A percentile compares a stretch with the other conserved stretches of the same genome.
Evolutionary conservation across 2,329 filamentous ascomycete species (phyloP).

Genomic region (Amphichorda felina): DNA sequence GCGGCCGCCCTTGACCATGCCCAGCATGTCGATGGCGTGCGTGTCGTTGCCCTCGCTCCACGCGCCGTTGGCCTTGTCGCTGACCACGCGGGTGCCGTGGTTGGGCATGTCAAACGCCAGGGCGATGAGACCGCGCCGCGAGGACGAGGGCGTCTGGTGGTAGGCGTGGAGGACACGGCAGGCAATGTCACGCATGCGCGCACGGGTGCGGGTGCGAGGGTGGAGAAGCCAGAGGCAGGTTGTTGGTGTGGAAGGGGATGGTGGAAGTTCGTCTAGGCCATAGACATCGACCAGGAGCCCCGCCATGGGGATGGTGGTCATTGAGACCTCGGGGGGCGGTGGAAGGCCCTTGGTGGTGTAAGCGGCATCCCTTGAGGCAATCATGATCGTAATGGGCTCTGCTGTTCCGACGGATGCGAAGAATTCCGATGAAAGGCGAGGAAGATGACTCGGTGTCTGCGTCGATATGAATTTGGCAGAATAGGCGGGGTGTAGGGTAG

Average conservation of each 20-base stretch:
- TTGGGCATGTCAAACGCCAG: slow-evolving; percentile 88
- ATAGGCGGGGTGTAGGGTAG: too few species aligned
- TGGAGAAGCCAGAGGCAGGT: slow-evolving; percentile 90
- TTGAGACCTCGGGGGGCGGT: slow-evolving; percentile 42
- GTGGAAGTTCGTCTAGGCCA: slow-evolving; percentile 62
- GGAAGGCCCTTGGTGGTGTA: slow-evolving; percentile 23
- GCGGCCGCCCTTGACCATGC: slow-evolving; percentile 59
- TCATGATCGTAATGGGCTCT: too few species aligned
- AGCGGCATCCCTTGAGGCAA: too few species aligned
- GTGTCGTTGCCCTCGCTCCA: slow-evolving; percentile 70
- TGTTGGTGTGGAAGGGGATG: slow-evolving; percentile 36
- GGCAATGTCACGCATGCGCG: slow-evolving; percentile 66
- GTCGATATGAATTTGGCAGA: too few species aligned
- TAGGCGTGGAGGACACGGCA: slow-evolving; percentile 57
- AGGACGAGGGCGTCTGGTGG: slow-evolving; percentile 17
- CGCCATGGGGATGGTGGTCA: slow-evolving; percentile 57
- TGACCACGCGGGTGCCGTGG: slow-evolving; percentile 65
- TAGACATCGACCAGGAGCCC: slow-evolving; percentile 72
- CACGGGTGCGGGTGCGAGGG: slow-evolving; percentile 58
- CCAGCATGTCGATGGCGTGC: slow-evolving; percentile 91
- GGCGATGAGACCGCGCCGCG: slow-evolving; percentile 55
- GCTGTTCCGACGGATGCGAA: too few species aligned
- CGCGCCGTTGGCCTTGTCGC: slow-evolving; percentile 56
- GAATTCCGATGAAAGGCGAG: too few species aligned
- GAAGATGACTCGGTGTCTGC: too few species aligned